Conservation (phyloP, 805 yeast species). For the Candida montana region DNA sequence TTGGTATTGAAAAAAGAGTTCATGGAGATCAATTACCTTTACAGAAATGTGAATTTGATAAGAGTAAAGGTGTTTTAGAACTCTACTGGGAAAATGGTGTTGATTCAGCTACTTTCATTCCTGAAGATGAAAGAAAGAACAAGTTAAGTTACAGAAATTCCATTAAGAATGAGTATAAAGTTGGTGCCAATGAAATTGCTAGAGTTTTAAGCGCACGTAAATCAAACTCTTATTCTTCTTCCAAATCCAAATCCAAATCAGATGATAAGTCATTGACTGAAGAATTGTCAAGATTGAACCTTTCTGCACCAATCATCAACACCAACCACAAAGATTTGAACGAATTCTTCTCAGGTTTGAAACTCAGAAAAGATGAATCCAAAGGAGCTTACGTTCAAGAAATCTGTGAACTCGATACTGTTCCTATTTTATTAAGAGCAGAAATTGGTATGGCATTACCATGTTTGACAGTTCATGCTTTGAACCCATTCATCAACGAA, state of each 20-base stretch:
- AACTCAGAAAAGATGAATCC: slow-evolving; percentile 52
- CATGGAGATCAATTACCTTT: slow-evolving; percentile 97
- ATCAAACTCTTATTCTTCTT: background rate
- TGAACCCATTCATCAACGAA: slow-evolving; percentile 68
- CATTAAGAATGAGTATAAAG: slow-evolving; percentile 70
- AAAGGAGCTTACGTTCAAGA: slow-evolving; percentile 64
- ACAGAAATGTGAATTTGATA: slow-evolving; percentile 87
- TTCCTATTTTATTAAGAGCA: slow-evolving; percentile 83
- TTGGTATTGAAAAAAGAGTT: slow-evolving; percentile 92
- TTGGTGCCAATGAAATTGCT: slow-evolving; percentile 70
- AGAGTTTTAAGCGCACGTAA: slow-evolving; percentile 34
- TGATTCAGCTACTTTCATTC: slow-evolving; percentile 86
- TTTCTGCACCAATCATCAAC: slow-evolving; percentile 36
- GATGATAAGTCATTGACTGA: slow-evolving; percentile 14
- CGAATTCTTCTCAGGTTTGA: slow-evolving; percentile 53
- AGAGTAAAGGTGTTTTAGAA: slow-evolving; percentile 59
- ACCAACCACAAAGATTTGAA: slow-evolving; percentile 33
- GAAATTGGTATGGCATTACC: slow-evolving; percentile 96
- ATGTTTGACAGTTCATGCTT: slow-evolving; percentile 83
- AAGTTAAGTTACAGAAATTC: slow-evolving; percentile 72
- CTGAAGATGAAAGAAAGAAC: slow-evolving; percentile 75
- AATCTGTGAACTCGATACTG: slow-evolving; percentile 65
- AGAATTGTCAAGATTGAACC: slow-evolving; percentile 45
- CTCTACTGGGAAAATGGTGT: slow-evolving; percentile 90
- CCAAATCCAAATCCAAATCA: too few relatives aligned